Evolutionary conservation across 306 rosid genomes (phyloP).

Genomic region (Prinsepia uniflora): DNA sequence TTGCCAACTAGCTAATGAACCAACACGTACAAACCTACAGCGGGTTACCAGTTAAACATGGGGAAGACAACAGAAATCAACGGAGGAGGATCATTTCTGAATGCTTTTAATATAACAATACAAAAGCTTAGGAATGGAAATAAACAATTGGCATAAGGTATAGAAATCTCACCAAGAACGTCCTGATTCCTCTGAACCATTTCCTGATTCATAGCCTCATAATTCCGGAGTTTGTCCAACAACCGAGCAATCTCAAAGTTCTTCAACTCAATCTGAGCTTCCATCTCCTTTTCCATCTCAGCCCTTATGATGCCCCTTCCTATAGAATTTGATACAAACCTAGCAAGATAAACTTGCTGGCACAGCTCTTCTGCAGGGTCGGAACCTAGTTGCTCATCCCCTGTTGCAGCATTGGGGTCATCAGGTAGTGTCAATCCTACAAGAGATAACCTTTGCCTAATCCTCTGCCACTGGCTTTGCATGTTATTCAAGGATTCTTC

Average conservation of each 20-base stretch:
- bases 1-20: background rate
- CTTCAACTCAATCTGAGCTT: constrained; percentile 66
- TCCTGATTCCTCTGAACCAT: constrained; percentile 99
- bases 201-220: constrained; percentile 94
- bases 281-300: constrained; percentile 78
- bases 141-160: background rate
- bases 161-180: constrained; percentile 65
- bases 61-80: background rate
- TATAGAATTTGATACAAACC: constrained; percentile 69
- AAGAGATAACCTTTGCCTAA: constrained; percentile 54
- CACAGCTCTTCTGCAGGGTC: constrained; percentile 63
- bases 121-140: background rate
- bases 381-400: constrained; percentile 40
- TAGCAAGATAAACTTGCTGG: constrained; percentile 75
- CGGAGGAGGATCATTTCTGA: background rate
- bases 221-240: constrained; percentile 71
- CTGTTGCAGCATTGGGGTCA: constrained; percentile 35
- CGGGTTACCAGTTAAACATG: background rate
- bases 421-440: constrained; percentile 71
- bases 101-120: background rate
- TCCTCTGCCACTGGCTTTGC: constrained; percentile 65
- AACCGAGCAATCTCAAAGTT: constrained; percentile 91
- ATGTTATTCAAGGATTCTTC: constrained; percentile 66
- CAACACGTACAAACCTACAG: background rate
- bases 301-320: constrained; percentile 84